phyloP scores from a whole-genome alignment of 148 eudicot species.

The Silene latifolia region DNA sequence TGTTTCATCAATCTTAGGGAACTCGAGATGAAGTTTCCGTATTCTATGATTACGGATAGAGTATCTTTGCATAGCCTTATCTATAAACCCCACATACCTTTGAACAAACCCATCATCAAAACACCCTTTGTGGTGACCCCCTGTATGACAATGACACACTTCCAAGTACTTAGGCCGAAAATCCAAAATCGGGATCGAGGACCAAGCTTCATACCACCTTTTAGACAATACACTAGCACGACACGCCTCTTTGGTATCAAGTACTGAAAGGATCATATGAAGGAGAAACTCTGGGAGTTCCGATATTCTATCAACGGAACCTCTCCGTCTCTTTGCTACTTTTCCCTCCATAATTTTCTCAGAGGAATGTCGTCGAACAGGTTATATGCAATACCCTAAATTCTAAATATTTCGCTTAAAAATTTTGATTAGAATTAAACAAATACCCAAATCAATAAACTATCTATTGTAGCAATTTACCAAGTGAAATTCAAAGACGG shows the following conservation, averaged over 20 bases:
- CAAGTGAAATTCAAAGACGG: no score
- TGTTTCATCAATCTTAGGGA: neutral
- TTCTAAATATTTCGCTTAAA: neutral
- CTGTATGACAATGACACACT: no score
- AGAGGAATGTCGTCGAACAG: neutral
- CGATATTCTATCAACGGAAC: neutral
- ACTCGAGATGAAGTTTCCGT: neutral
- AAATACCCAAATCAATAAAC: neutral
- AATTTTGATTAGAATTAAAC: neutral
- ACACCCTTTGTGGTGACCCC: no score
- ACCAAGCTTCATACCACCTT: no score
- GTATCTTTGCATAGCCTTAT: conserved; percentile 6
- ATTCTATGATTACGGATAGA: neutral
- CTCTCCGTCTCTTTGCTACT: neutral
- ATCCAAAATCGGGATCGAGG: neutral
- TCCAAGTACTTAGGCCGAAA: neutral
- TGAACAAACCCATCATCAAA: neutral
- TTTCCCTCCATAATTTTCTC: neutral
- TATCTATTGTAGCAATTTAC: no score
- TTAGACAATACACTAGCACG: no score
- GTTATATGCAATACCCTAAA: neutral
- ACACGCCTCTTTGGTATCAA: no score
- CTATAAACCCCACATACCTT: neutral
- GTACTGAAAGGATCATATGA: neutral
- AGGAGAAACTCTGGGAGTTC: conserved; percentile 2